These are phyloP conservation scores for Aspergillus felis DNA, from an alignment of 2,329 filamentous ascomycete genomes.

Conservation along the genomic window DNA sequence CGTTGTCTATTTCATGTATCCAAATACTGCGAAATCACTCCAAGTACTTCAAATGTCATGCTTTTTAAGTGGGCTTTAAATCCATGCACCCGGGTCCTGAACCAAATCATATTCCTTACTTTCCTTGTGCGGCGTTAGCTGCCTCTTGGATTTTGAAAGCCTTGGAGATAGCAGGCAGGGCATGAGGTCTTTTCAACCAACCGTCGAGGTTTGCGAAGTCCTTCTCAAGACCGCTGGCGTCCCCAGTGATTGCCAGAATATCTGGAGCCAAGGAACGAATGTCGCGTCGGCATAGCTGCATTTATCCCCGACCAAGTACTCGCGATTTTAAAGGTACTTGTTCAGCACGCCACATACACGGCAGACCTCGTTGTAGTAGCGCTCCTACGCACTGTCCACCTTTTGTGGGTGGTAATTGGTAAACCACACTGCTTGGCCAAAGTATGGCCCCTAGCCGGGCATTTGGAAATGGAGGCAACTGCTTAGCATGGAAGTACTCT, in stretches of 20 bases:
- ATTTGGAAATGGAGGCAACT: slow-evolving; percentile 48
- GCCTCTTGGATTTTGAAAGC: slow-evolving; percentile 10
- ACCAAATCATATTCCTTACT: background rate
- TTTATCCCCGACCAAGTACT: slow-evolving; percentile 44
- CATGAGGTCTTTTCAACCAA: slow-evolving; percentile 28
- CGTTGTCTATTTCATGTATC: background rate
- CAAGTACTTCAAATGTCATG: background rate
- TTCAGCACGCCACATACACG: slow-evolving; percentile 47
- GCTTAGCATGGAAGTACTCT: slow-evolving; percentile 33
- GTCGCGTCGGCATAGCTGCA: slow-evolving; percentile 41
- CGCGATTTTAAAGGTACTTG: slow-evolving; percentile 28
- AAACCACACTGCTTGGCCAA: slow-evolving; percentile 47
- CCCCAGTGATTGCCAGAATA: slow-evolving; percentile 6
- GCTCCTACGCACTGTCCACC: slow-evolving; percentile 39
- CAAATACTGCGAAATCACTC: background rate
- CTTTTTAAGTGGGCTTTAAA: too few relatives aligned
- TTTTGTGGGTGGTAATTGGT: slow-evolving; percentile 40
- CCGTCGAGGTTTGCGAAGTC: slow-evolving; percentile 26
- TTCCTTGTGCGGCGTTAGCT: background rate
- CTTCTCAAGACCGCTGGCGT: slow-evolving; percentile 24
- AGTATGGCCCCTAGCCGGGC: slow-evolving; percentile 48
- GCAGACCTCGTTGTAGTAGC: slow-evolving; percentile 44
- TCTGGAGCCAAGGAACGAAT: slow-evolving; percentile 38
- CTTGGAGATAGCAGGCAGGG: slow-evolving; percentile 24
- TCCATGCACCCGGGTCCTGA: background rate